These are phyloP conservation scores for Misopates orontium DNA, from an alignment of 257 asterid genomes.

Conservation along the genomic window DNA sequence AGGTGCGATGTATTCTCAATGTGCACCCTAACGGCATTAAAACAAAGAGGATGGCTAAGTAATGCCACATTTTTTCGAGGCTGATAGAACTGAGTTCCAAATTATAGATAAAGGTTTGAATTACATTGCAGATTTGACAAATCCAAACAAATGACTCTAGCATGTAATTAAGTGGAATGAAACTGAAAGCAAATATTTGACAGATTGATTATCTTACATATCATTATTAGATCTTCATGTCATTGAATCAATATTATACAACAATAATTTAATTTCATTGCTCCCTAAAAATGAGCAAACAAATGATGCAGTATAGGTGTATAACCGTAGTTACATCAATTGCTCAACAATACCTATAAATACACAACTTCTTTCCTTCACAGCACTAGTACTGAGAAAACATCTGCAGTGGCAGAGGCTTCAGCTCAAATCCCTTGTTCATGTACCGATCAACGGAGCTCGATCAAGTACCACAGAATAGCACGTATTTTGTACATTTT, in stretches of 20 bases:
- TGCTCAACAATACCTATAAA: constrained; percentile 29
- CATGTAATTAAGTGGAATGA: background rate
- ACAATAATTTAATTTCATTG: constrained; percentile 33
- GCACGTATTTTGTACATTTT: background rate
- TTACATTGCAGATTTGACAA: no score
- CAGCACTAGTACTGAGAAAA: constrained; percentile 13
- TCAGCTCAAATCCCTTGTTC: background rate
- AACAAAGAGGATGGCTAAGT: no score
- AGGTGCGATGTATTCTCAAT: no score
- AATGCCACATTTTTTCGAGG: no score
- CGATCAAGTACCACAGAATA: constrained; percentile 20
- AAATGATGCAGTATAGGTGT: constrained; percentile 20
- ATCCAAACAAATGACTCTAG: no score
- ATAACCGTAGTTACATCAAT: constrained; percentile 28
- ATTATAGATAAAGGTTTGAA: no score
- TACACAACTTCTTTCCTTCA: constrained; percentile 26
- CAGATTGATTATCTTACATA: background rate
- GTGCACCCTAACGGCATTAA: no score
- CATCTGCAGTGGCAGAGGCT: constrained; percentile 7
- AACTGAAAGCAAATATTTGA: background rate
- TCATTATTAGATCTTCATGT: background rate
- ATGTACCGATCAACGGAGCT: background rate
- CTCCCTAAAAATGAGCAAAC: constrained; percentile 35
- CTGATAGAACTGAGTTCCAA: no score
- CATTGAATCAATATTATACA: constrained; percentile 32